Evolutionary conservation across 495 filamentous ascomycete species (phyloP), one percentile per base, ranked within the genome.

Genomic region (Cladorrhinum samala): DNA sequence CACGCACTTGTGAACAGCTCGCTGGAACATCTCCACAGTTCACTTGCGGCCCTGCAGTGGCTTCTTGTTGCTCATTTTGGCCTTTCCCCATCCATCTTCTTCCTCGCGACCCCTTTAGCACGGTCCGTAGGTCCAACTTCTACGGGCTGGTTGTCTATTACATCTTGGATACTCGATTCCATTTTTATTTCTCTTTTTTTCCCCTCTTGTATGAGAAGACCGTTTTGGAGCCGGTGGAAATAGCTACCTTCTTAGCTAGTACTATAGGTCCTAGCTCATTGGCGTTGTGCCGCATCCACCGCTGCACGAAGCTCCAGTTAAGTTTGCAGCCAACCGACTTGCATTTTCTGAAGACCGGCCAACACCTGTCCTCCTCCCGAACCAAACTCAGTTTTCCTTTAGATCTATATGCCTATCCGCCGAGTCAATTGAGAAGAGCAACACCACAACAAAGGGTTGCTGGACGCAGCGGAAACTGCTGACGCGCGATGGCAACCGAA

Each of bases 401-500:
- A 9, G 36, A 36, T 41, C 17, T 17, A 41, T 41, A n/a, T 6
- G n/a, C 39, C 5, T 41, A n/a, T 18, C 17, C 41, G 52, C 33
- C 39, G 50, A 50, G 24, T 53, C 63, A 62, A 66, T 66, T 59
- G 58, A 44, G 30, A 38, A 52, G 21, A 27, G 47, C 23, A 43
- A 50, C 24, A 43, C 30, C n/a, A 19, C 27, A 33, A 24, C 42
- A 23, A n/a, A n/a, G 14, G 42, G 58, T 56, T 58, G 55, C 60
- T 52, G 47, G 37, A 45, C 27, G 54, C 39, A 55, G 50, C 60
- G 27, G 19, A 16, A 27, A 40, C 8, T 23, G 20, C 17, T 50
- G 49, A 48, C 50, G 42, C 58, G 60, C 19, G 33, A 77, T 77
- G 74, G 69, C 71, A 44, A 70, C 70, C 9, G 64, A 58, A 17